Base-by-base conservation (phyloP, 257 asterid species). In the Plantago ovata region DNA sequence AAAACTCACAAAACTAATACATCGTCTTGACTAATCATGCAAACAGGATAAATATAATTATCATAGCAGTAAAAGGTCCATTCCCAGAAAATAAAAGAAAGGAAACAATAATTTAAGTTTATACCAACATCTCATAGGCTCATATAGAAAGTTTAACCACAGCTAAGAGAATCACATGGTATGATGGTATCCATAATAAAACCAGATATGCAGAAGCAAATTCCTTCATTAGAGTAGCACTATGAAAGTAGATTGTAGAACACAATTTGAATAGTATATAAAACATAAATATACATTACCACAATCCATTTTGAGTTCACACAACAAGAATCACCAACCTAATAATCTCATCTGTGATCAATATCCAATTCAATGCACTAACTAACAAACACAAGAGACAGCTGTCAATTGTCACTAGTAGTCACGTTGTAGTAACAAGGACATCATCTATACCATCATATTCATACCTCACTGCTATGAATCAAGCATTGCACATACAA, bases 401-500 rank as follows among this genome's bases (percentile, higher is more conserved):
- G 10, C 45, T n/a, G n/a, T n/a, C n/a, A n/a, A n/a, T n/a, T n/a
- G n/a, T n/a, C n/a, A n/a, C n/a, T n/a, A n/a, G n/a, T 48, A 56
- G 56, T 28, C 50, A 10, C 49, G 14, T 10, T 33, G 16, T 14
- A 28, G 36, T 28, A 28, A 28, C 36, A 28, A 38, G 64, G 54
- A 5, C 57, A 64, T 49, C 28, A 18, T 15, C 41, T 38, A 58
- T 43, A 56, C 23, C 10, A 15, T 24, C 53, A 42, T 41, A 23
- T 51, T 52, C 59, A 50, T 16, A 42, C 61, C 44, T 49, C 48
- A 39, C 58, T 4, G 36, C 19, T 14, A 49, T 3, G 57, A 51
- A 49, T 82, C 72, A 77, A 38, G 86, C 76, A 43, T 54, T 75
- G 76, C 95, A 92, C 98, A 87, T 92, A 76, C 98, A 92, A 73